Evolutionary conservation across 257 asterid genomes (phyloP).

Genomic region (Henckelia pumila): DNA sequence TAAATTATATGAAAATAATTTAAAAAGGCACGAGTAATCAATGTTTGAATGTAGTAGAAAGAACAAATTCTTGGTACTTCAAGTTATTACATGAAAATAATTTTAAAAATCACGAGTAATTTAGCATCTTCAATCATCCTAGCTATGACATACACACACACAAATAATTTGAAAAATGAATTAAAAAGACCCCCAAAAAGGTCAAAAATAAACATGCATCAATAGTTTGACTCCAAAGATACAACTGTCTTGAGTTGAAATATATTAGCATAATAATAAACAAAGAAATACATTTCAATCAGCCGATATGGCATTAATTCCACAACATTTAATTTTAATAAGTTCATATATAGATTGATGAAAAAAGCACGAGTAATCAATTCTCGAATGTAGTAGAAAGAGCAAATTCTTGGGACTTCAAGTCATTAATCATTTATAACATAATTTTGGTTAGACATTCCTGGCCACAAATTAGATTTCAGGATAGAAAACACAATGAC

Average conservation of each 20-base stretch:
- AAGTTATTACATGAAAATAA: no score
- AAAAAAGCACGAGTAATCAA: not conserved
- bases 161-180: no score
- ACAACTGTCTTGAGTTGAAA: not conserved
- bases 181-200: not conserved
- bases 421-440: not conserved
- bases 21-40: not conserved
- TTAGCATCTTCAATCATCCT: no score
- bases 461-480: not conserved
- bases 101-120: no score
- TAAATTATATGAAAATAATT: no score
- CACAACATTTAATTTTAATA: not conserved
- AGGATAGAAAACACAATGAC: not conserved
- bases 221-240: not conserved
- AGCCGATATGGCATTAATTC: no score
- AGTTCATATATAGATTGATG: not conserved
- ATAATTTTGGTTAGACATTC: conserved; percentile 1
- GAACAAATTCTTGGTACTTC: not conserved
- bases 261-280: no score
- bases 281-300: no score
- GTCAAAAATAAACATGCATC: not conserved
- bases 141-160: no score
- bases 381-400: not conserved
- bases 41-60: not conserved
- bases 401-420: not conserved